Evolutionary conservation across 345 rosid species (phyloP), one percentile per base, ranked within the genome.

Genomic region (Stellera chamaejasme): DNA sequence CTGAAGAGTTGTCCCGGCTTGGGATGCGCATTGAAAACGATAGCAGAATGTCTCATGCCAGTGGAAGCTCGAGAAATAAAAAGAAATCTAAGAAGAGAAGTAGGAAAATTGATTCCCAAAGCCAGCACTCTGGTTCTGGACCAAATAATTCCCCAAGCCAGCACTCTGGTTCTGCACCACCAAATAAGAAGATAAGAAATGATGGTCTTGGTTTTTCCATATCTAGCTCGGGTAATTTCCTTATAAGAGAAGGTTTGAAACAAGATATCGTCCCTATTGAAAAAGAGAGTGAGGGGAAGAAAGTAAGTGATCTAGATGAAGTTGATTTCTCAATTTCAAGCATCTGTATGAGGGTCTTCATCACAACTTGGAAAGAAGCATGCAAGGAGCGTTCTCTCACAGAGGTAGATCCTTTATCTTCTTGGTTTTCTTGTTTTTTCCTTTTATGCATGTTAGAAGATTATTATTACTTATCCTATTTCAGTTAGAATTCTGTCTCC

Each of bases 281-380:
- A 65, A 66, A 41, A 58, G 55, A 60, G 11, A 16, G 57, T 65
- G 67, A 66, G 43, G 61, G 59, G 52, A 58, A 62, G 58, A 71
- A 72, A 61, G 59, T 41, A 11, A 42, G 13, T 42, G 11, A 62
- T 46, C 39, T 44, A 8, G 45, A 68, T 72, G 84, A 77, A 63
- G 70, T 54, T 63, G 83, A 72, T 73, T 56, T 80, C 61, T 64
- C 70, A 44, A 75, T 91, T 48, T 69, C 79, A 66, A 56, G 64
- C 57, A 72, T 69, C 44, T 59, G 72, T 44, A 67, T 84, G 65
- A 74, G 62, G 48, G 67, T 58, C 62, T 92, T 92, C 72, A 76
- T 84, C 69, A 71, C 91, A 63, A 84, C 84, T 26, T 92, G 95
- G 97, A 88, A 83, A 78, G 89, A 75, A 56, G 70, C 85, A 43